Percentiles rank a stretch among this genome's conserved stretches.
Evolutionary conservation across 2,329 filamentous ascomycete genomes (phyloP).

Genomic region (Clonostachys solani): DNA sequence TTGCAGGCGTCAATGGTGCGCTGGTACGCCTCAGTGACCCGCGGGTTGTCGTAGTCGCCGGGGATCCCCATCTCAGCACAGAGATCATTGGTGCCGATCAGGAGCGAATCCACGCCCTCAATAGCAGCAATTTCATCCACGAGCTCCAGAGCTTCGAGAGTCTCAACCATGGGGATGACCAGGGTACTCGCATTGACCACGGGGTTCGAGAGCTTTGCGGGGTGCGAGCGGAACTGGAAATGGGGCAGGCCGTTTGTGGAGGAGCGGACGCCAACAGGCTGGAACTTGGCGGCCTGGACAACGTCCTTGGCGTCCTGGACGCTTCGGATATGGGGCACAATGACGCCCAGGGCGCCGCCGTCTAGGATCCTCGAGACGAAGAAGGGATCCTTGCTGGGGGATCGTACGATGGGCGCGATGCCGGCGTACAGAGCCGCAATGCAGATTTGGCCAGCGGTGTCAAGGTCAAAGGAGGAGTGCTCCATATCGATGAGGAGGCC

Average conservation of each 20-base stretch:
- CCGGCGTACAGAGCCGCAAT: conserved; percentile 14
- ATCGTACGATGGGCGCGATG: conserved; percentile 21
- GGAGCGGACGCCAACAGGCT: conserved; percentile 12
- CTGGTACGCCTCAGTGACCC: conserved; percentile 11
- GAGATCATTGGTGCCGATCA: conserved; percentile 23
- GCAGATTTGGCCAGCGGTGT: conserved; percentile 16
- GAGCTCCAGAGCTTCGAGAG: conserved; percentile 11
- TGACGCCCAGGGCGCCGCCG: conserved; percentile 18
- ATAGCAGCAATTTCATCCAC: conserved; percentile 22
- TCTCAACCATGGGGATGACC: conserved; percentile 20
- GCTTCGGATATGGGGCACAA: conserved; percentile 7
- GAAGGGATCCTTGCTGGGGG: conserved; percentile 19
- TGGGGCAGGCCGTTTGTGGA: conserved; percentile 14
- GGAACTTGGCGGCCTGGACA: conserved; percentile 14
- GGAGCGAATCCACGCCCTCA: conserved; percentile 18
- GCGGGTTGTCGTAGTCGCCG: conserved; percentile 9
- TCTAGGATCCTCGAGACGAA: conserved; percentile 23
- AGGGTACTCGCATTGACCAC: conserved; percentile 11
- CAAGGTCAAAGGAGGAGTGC: conserved; percentile 19
- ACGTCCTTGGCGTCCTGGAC: conserved; percentile 12
- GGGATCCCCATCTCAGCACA: conserved; percentile 15
- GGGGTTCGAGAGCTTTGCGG: conserved; percentile 8
- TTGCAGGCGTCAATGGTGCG: conserved; percentile 28
- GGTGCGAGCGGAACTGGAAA: conserved; percentile 7
- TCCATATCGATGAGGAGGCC: conserved; percentile 28